Evolutionary conservation across 768 basidiomycete species (phyloP), one percentile per base, ranked within the genome.

Genomic region (Boletus bicolor): DNA sequence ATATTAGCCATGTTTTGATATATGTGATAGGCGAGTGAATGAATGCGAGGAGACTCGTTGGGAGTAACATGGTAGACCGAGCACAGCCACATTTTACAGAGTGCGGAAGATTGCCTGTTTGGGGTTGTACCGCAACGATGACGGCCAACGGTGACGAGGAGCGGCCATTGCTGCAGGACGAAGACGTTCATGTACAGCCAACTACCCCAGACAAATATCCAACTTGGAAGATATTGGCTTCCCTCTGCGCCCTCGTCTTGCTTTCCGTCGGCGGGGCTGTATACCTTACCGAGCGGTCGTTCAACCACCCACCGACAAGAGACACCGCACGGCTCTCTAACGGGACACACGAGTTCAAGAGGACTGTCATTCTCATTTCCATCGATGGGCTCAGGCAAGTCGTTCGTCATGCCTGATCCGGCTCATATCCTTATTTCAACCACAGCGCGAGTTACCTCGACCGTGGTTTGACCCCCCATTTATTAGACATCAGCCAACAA

Each of bases 381-480:
- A 90, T 95, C 36, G 93, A 95, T 64, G 93, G 93, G 0, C 72
- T 95, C 35, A 78, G 89, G 89, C 85, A 62, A 75, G 71, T 61
- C 47, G 12, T 44, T 42, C 24, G 24, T 42, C 34, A 49, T 24
- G 47, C 34, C 5, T 30, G 21, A 12, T 17, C 7, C 8, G 0
- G 34, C 8, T 28, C 52, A 26, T 41, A 44, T 53, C 19, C 58
- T 57, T 12, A 67, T 52, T 42, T 19, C 15, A 6, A 2, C 34
- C 1, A 56, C 56, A 91, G 91, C 51, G 90, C 93, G 36, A 90
- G 91, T 68, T 95, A 95, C 65, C 78, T 96, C 26, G 90, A 93
- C 68, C 79, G 90, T 47, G 90, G 89, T 0, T 68, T 94, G 41
- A 94, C 93, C 0, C 92, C 93, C 1, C 86, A 95, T 68, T 72